phyloP scores from a whole-genome alignment of 2,329 filamentous ascomycete genomes.

The Colletotrichum destructivum region DNA sequence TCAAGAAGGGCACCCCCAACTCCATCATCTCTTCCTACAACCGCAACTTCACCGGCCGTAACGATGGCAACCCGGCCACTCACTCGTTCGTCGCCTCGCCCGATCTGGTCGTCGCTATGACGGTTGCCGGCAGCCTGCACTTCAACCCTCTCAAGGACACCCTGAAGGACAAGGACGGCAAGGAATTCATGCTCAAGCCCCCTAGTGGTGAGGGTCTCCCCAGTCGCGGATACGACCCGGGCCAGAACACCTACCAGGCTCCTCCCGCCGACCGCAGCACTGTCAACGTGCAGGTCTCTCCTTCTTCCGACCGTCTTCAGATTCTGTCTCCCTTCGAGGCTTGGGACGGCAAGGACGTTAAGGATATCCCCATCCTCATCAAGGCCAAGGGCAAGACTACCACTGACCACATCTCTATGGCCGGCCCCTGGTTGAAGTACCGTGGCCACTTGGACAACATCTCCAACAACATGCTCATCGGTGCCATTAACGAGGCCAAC shows the following conservation, averaged over 20 bases:
- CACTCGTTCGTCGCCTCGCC: slow-evolving; percentile 95
- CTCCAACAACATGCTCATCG: slow-evolving; percentile 99
- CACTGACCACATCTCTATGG: slow-evolving; percentile 98
- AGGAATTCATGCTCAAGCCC: slow-evolving; percentile 89
- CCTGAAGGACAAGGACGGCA: slow-evolving; percentile 95
- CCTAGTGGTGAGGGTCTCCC: slow-evolving; percentile 89
- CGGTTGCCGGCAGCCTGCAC: slow-evolving; percentile 85
- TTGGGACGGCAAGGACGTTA: slow-evolving; percentile 94
- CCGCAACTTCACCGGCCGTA: slow-evolving; percentile 99
- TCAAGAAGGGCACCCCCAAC: slow-evolving; percentile 96
- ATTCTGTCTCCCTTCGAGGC: slow-evolving; percentile 86
- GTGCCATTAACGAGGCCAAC: slow-evolving; percentile 96
- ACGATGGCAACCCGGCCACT: slow-evolving; percentile 95
- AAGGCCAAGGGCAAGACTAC: slow-evolving; percentile 98
- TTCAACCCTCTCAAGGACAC: slow-evolving; percentile 97
- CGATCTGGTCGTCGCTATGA: slow-evolving; percentile 89
- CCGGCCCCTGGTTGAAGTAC: slow-evolving; percentile 98
- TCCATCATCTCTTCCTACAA: slow-evolving; percentile 99
- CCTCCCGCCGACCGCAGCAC: slow-evolving; percentile 83
- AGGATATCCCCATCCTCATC: slow-evolving; percentile 90
- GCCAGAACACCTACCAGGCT: slow-evolving; percentile 95
- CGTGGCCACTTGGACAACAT: slow-evolving; percentile 99
- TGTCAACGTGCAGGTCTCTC: slow-evolving; percentile 86
- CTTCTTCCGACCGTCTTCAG: slow-evolving; percentile 94
- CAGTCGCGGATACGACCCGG: slow-evolving; percentile 86